These are phyloP conservation scores for Linum trigynum DNA, from an alignment of 345 rosid species.

Conservation along the genomic window DNA sequence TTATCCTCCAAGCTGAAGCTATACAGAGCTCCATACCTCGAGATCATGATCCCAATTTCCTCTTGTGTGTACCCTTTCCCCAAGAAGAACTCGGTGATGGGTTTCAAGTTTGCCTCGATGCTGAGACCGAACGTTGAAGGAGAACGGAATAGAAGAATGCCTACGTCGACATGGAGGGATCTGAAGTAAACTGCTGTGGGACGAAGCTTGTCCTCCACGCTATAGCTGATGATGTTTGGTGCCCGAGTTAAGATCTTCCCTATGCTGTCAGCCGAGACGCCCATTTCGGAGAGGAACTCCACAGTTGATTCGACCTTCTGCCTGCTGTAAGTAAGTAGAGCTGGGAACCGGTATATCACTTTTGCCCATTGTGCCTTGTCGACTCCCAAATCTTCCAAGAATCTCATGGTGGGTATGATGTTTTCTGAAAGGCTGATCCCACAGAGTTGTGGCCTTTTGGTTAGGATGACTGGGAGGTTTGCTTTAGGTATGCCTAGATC, in stretches of 20 bases:
- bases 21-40: constrained; percentile 67
- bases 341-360: constrained; percentile 71
- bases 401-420: constrained; percentile 67
- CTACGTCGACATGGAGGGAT: constrained; percentile 53
- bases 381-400: constrained; percentile 62
- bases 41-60: constrained; percentile 62
- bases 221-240: constrained; percentile 69
- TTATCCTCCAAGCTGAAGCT: constrained; percentile 71
- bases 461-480: constrained; percentile 46
- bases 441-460: constrained; percentile 76
- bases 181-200: constrained; percentile 65
- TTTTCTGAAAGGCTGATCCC: constrained; percentile 75
- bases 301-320: constrained; percentile 53
- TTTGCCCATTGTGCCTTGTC: constrained; percentile 84
- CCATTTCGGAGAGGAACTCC: constrained; percentile 61
- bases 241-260: constrained; percentile 65
- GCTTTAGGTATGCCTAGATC: constrained; percentile 69
- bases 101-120: constrained; percentile 70
- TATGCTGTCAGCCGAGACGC: constrained; percentile 49
- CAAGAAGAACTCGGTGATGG: constrained; percentile 64
- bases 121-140: constrained; percentile 81
- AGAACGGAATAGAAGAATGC: constrained; percentile 53
- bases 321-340: constrained; percentile 69
- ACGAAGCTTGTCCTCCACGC: constrained; percentile 71
- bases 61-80: constrained; percentile 47